Conservation (phyloP, 1,284 basidiomycete species). For the Leccinum brunneo-olivaceum region DNA sequence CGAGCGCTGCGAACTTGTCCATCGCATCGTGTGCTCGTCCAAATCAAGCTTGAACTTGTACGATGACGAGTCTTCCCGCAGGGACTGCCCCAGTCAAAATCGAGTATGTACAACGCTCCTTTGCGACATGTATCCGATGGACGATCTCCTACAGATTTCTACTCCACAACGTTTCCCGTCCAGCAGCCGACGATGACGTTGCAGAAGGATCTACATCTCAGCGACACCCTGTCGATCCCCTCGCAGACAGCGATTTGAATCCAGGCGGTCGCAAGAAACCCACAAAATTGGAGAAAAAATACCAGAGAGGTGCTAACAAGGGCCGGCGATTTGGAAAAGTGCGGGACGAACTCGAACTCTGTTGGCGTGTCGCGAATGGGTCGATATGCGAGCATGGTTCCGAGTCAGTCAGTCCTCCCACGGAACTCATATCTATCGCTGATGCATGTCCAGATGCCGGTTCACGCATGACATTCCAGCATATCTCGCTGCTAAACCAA, state of each 20-base stretch:
- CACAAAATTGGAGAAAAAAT: constrained; percentile 62
- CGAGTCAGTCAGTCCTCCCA: constrained; percentile 39
- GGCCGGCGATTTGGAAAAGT: constrained; percentile 66
- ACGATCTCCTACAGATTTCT: constrained; percentile 49
- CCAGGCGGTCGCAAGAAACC: constrained; percentile 39
- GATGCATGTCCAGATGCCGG: constrained; percentile 51
- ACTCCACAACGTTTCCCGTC: constrained; percentile 35
- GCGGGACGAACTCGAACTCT: constrained; percentile 69
- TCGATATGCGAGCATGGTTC: constrained; percentile 57
- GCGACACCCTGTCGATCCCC: constrained; percentile 20
- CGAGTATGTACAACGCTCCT: constrained; percentile 45
- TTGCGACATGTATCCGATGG: too few relatives aligned
- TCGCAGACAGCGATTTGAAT: constrained; percentile 26
- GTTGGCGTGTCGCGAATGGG: constrained; percentile 65
- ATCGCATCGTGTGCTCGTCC: constrained; percentile 35
- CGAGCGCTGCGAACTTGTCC: constrained; percentile 75
- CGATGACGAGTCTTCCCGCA: constrained; percentile 23
- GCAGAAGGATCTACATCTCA: constrained; percentile 57
- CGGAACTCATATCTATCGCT: not conserved
- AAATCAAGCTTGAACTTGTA: not conserved
- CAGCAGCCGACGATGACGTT: constrained; percentile 64
- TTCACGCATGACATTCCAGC: constrained; percentile 73
- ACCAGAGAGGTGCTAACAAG: constrained; percentile 73
- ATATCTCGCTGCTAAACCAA: constrained; percentile 75
- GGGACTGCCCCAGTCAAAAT: constrained; percentile 72